Evolutionary conservation across 345 rosid genomes (phyloP).

Genomic region (Eucalyptus caleyi): DNA sequence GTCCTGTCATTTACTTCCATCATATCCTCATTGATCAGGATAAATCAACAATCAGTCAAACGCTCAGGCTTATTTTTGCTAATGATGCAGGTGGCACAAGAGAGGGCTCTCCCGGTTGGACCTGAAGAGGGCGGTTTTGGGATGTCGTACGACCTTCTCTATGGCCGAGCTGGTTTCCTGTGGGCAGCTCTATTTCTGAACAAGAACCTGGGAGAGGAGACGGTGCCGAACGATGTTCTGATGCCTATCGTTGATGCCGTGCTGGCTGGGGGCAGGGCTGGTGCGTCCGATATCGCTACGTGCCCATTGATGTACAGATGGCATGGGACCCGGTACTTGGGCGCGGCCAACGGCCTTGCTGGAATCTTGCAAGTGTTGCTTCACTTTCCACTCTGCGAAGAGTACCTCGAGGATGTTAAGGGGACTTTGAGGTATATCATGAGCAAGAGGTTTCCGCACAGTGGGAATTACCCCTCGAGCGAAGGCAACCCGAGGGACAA

Average conservation of each 20-base stretch:
- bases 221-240: constrained; percentile 34
- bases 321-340: constrained; percentile 93
- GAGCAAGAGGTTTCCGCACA: constrained; percentile 65
- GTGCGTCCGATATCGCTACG: constrained; percentile 50
- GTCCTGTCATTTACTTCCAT: neutral
- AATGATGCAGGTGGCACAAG: constrained; percentile 49
- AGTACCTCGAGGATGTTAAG: constrained; percentile 54
- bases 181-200: constrained; percentile 79
- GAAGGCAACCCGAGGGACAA: constrained; percentile 87
- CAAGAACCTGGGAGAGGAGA: constrained; percentile 52
- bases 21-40: neutral
- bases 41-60: neutral
- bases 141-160: constrained; percentile 89
- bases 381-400: constrained; percentile 54
- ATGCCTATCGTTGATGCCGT: constrained; percentile 66
- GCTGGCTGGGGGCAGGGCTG: constrained; percentile 80
- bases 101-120: constrained; percentile 79
- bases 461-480: constrained; percentile 82
- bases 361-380: constrained; percentile 79
- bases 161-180: constrained; percentile 89
- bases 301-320: constrained; percentile 91
- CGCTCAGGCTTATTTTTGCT: neutral
- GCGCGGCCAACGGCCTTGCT: constrained; percentile 86
- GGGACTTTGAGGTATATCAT: constrained; percentile 82
- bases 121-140: constrained; percentile 94